A percentile compares a stretch with the other conserved stretches of the same genome.
Conservation (phyloP, 1,139 yeast genomes). For the Candida sanyaensis region DNA sequence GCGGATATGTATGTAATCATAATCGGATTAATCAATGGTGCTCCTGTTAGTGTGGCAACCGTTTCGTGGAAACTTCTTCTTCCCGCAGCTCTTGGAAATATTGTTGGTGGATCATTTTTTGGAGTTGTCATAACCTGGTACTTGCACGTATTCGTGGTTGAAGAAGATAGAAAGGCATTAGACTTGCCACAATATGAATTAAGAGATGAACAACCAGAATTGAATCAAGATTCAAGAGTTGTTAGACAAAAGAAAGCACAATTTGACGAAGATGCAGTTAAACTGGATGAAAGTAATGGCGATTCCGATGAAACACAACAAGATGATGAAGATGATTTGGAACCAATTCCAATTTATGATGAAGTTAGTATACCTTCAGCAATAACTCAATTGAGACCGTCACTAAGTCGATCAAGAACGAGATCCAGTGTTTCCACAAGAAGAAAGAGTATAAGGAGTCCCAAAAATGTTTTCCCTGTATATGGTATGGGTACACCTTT, state of each 20-base stretch:
- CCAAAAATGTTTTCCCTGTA: slow-evolving; percentile 78
- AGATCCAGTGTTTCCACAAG: slow-evolving; percentile 5
- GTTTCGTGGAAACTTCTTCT: slow-evolving; percentile 71
- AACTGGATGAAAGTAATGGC: slow-evolving; percentile 8
- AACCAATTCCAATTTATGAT: slow-evolving; percentile 11
- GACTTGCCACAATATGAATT: slow-evolving; percentile 67
- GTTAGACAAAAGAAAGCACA: slow-evolving; percentile 42
- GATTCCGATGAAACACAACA: slow-evolving; percentile 4
- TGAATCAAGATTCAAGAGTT: slow-evolving; percentile 75
- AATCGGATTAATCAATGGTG: slow-evolving; percentile 66
- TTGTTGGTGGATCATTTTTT: slow-evolving; percentile 68
- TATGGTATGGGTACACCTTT: slow-evolving; percentile 72
- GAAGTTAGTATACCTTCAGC: slow-evolving; percentile 7
- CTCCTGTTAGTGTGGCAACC: slow-evolving; percentile 59
- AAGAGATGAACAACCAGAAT: slow-evolving; percentile 77
- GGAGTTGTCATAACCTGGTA: slow-evolving; percentile 67
- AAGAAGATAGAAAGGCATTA: slow-evolving; percentile 59
- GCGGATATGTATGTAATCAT: slow-evolving; percentile 76
- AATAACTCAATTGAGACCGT: background rate
- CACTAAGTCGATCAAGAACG: slow-evolving; percentile 8
- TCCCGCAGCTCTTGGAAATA: slow-evolving; percentile 71
- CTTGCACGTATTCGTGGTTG: slow-evolving; percentile 68
- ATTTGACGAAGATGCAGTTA: slow-evolving; percentile 13
- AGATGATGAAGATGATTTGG: slow-evolving; percentile 5
- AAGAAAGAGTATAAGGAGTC: slow-evolving; percentile 37